Percentiles rank a stretch among this genome's conserved stretches.
Evolutionary conservation across 2,329 filamentous ascomycete genomes (phyloP).

Genomic region (Fusarium nelsonii): DNA sequence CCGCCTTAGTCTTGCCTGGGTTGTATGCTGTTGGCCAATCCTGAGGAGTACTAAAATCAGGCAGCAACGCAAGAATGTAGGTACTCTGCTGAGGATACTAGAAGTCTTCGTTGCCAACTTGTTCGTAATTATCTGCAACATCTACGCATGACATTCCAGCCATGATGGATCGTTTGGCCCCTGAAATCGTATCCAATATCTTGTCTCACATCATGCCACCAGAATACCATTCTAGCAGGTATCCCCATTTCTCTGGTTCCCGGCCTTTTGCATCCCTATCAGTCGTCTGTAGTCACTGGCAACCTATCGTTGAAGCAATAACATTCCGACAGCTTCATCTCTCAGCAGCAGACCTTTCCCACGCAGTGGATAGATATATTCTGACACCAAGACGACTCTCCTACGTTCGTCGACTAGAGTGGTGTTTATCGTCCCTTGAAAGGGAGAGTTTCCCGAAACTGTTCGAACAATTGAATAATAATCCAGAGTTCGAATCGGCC

Average conservation of each 20-base stretch:
- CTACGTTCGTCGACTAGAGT: neutral
- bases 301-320: conserved; percentile 3
- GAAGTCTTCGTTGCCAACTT: neutral
- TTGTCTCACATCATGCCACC: neutral
- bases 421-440: too few relatives aligned
- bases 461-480: neutral
- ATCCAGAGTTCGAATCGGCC: neutral
- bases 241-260: too few relatives aligned
- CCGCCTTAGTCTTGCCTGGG: too few relatives aligned
- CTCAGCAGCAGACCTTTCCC: neutral
- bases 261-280: neutral
- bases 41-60: too few relatives aligned
- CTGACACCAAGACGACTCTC: conserved; percentile 4
- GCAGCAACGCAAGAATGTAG: too few relatives aligned
- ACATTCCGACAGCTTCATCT: conserved; percentile 3
- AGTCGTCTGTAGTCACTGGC: neutral
- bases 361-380: neutral
- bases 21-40: too few relatives aligned
- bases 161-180: conserved; percentile 3
- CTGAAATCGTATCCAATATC: conserved; percentile 15
- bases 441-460: neutral
- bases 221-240: too few relatives aligned
- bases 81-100: neutral
- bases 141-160: too few relatives aligned
- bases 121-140: neutral